A percentile compares a stretch with the other conserved stretches of the same genome.
Evolutionary conservation across 2,329 filamentous ascomycete species (phyloP).

Genomic region (Tolypocladium inflatum): DNA sequence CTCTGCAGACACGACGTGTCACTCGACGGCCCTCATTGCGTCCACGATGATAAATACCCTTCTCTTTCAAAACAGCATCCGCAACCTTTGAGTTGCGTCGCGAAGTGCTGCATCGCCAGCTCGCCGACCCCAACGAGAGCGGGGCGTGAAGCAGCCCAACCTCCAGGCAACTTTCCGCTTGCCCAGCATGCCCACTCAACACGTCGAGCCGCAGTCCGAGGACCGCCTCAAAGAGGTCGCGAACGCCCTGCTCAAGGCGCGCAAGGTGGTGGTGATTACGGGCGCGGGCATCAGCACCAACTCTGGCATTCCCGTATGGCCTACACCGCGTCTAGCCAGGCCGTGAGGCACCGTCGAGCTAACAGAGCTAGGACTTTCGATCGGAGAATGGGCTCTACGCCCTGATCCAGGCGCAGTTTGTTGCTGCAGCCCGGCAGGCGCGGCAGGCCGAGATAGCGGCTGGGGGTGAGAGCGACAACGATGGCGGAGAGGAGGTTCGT

Average conservation of each 20-base stretch:
- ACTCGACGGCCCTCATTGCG: not conserved
- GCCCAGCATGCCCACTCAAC: conserved; percentile 46
- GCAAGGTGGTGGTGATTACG: conserved; percentile 62
- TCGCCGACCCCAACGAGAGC: not conserved
- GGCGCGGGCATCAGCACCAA: conserved; percentile 69
- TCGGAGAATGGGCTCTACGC: conserved; percentile 66
- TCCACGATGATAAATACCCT: not conserved
- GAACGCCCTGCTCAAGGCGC: conserved; percentile 52
- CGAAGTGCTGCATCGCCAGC: not conserved
- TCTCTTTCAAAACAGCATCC: not conserved
- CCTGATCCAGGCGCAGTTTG: conserved; percentile 59
- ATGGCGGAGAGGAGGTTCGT: conserved; percentile 8
- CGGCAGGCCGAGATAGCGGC: conserved; percentile 16
- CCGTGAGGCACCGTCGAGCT: conserved; percentile 4
- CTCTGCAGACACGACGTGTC: not conserved
- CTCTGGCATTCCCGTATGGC: conserved; percentile 59
- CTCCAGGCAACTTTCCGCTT: not conserved
- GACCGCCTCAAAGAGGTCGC: conserved; percentile 55
- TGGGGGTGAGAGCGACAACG: conserved; percentile 10
- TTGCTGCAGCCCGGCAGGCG: conserved; percentile 35
- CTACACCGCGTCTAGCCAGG: not conserved
- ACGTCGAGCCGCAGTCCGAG: conserved; percentile 41
- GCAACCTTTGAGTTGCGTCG: not conserved
- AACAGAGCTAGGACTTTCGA: conserved; percentile 50
- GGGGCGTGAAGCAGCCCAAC: not conserved